phyloP scores from a whole-genome alignment of 2,329 filamentous ascomycete species.

The Aspergillaceae sp. region DNA sequence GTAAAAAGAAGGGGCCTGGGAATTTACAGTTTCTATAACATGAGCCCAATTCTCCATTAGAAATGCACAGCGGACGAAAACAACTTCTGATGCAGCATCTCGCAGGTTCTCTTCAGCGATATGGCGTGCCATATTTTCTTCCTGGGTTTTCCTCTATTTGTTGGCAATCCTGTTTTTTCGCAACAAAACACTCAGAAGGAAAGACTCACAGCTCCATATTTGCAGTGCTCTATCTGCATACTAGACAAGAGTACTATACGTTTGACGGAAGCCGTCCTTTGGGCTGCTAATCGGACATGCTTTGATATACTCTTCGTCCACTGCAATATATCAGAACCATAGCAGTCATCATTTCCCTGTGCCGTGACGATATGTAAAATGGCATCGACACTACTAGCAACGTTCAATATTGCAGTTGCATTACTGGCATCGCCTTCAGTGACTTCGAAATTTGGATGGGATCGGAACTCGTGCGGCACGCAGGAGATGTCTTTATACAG shows the following conservation, averaged over 20 bases:
- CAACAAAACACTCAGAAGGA: too few species aligned
- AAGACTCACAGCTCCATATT: too few species aligned
- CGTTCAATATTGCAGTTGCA: conserved; percentile 2
- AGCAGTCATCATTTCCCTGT: background rate
- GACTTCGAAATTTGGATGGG: conserved; percentile 6
- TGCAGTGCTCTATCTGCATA: conserved; percentile 6
- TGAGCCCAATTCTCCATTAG: conserved; percentile 13
- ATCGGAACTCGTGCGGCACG: conserved; percentile 4
- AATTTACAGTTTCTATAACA: conserved; percentile 1
- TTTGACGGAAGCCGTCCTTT: conserved; percentile 3
- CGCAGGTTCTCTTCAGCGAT: conserved; percentile 7
- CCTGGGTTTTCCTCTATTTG: conserved; percentile 1
- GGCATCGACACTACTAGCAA: conserved; percentile 5
- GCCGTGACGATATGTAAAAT: conserved; percentile 9
- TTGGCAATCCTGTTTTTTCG: too few species aligned
- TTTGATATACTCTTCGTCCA: conserved; percentile 4
- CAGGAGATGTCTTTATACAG: conserved; percentile 9
- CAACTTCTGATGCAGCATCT: conserved; percentile 5
- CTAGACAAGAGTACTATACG: conserved; percentile 9
- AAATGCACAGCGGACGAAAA: conserved; percentile 9
- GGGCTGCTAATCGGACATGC: conserved; percentile 6
- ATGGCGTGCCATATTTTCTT: conserved; percentile 11
- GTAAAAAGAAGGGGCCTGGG: conserved; percentile 4
- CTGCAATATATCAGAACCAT: conserved; percentile 4
- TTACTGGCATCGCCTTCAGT: conserved; percentile 6